A percentile compares a stretch with the other conserved stretches of the same genome.
phyloP scores from a whole-genome alignment of 2,329 filamentous ascomycete genomes.

The Chrysoporthe cubensis region DNA sequence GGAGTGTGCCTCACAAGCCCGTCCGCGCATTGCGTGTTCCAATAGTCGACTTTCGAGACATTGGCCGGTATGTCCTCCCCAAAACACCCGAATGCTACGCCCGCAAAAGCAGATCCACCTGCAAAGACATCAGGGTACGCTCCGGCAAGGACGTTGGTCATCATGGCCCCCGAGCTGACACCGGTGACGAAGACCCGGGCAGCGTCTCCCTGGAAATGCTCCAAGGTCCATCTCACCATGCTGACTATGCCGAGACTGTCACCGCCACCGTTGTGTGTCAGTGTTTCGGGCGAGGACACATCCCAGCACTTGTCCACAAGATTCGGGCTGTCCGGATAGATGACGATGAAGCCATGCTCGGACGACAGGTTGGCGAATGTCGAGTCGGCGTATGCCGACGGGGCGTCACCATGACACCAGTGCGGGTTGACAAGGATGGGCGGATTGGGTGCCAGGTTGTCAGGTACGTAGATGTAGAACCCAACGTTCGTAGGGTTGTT shows the following conservation, averaged over 20 bases:
- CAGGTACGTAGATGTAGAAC: constrained; percentile 57
- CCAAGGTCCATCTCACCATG: constrained; percentile 56
- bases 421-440: constrained; percentile 60
- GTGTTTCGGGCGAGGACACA: constrained; percentile 53
- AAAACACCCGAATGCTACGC: constrained; percentile 54
- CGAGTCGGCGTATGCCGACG: constrained; percentile 51
- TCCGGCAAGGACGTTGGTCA: constrained; percentile 57
- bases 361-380: constrained; percentile 59
- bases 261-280: constrained; percentile 54
- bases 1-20: constrained; percentile 47
- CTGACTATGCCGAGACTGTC: constrained; percentile 56
- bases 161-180: constrained; percentile 58
- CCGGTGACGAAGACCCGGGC: constrained; percentile 56
- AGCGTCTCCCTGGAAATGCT: constrained; percentile 50
- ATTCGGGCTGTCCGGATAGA: constrained; percentile 45
- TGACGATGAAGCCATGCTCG: constrained; percentile 56
- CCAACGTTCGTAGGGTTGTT: constrained; percentile 55
- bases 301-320: constrained; percentile 60
- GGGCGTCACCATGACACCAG: constrained; percentile 60
- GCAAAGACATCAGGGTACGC: constrained; percentile 58
- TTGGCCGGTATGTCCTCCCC: constrained; percentile 37
- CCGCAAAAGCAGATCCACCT: constrained; percentile 51
- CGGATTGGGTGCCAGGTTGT: constrained; percentile 46
- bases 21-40: constrained; percentile 57
- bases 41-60: constrained; percentile 41